Base-by-base conservation (phyloP, 75 land plant genomes). In the Chamaecyparis obtusa region DNA sequence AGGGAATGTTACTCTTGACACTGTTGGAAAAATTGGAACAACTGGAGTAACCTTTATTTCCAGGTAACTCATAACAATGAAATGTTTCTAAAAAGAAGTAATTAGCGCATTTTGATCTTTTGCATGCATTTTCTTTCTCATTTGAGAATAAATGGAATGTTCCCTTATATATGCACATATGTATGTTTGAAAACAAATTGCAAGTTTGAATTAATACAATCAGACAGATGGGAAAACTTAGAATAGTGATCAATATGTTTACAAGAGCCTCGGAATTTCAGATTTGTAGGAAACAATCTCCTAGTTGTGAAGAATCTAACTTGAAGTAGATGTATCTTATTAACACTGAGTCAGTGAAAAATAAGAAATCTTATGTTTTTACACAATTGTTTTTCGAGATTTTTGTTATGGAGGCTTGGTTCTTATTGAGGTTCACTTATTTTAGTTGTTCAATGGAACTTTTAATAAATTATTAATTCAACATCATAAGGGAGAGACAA, bases 21-120 rank as follows among this genome's bases (percentile, higher is more conserved):
- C 92, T 39, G 85, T 92, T 48, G 84, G 87, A 21, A 91, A 87
- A 69, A 92, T 92, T 85, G 93, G 93, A 41, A 83, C 92, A 32
- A 90, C 93, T 74, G 93, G 93, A 60, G 93, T 92, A 56, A 92
- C 93, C 32, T 92, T 83, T 83, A 92, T 92, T 85, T 92, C 93
- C 39, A 92, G 93, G 93, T 90, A 86, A 84, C 19, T 43, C 46
- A 1, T 37, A 8, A 77, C 6, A 33, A 11, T 60, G 6, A 60
- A 60, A 60, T 60, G n/a, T n/a, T 60, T 60, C 19, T 48, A 60
- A 60, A 60, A 24, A 0, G 5, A 60, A 60, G n/a, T 4, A 60
- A 60, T 2, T 60, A 57, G 60, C 24, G 4, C 60, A 19, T 57
- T 0, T 57, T 57, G 24, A 19, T 57, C 5, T 57, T 60, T 21